phyloP scores from a whole-genome alignment of 495 filamentous ascomycete genomes.

The Aspergillus sclerotiicarbonarius region DNA sequence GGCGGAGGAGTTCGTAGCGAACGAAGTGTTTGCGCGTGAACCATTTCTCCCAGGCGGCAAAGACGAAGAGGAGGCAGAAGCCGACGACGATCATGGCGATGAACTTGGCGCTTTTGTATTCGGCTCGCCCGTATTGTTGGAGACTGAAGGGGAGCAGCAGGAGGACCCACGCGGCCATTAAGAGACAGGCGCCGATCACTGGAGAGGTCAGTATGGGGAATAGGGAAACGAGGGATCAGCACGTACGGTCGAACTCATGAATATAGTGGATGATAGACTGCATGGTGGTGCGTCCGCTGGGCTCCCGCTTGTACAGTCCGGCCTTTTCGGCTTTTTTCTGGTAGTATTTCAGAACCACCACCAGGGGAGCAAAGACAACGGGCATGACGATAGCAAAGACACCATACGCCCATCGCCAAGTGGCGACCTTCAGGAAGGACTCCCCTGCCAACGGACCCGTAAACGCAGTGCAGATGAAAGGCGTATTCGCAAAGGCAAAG shows the following conservation, averaged over 20 bases:
- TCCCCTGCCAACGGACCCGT: constrained; percentile 35
- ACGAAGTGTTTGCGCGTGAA: constrained; percentile 58
- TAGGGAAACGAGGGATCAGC: constrained; percentile 2
- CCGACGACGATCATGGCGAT: constrained; percentile 61
- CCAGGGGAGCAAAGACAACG: constrained; percentile 51
- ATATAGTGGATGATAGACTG: constrained; percentile 53
- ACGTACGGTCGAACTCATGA: constrained; percentile 59
- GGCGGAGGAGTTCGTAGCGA: constrained; percentile 55
- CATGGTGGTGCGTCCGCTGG: constrained; percentile 44
- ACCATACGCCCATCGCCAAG: constrained; percentile 65
- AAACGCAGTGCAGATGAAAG: constrained; percentile 60
- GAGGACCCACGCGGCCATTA: constrained; percentile 57
- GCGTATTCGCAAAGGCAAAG: constrained; percentile 59
- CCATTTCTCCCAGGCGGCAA: constrained; percentile 59
- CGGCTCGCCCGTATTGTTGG: constrained; percentile 38
- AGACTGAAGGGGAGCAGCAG: constrained; percentile 65
- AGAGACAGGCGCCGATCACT: constrained; percentile 56
- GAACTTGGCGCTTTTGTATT: constrained; percentile 52
- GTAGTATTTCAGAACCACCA: constrained; percentile 53
- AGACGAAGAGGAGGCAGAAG: constrained; percentile 51
- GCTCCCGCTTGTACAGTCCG: constrained; percentile 34
- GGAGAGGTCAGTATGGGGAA: constrained; percentile 3
- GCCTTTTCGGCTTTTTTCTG: constrained; percentile 55
- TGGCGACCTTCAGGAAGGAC: constrained; percentile 47
- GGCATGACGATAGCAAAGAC: constrained; percentile 60